Base-by-base conservation (phyloP, 352 stramenopile species). In the Pythium dissotocum region DNA sequence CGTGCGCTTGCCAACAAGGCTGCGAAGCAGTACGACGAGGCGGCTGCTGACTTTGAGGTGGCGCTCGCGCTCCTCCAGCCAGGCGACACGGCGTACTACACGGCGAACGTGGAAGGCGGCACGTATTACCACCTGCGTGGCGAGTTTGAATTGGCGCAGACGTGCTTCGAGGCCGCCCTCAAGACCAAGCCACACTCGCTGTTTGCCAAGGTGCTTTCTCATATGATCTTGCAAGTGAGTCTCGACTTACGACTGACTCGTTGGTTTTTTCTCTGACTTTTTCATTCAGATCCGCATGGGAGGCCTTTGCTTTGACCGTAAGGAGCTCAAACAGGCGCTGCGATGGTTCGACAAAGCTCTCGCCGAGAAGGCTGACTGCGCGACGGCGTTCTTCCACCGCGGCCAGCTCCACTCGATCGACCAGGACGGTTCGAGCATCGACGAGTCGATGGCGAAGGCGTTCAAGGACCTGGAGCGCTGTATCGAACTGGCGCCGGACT, bases 391-490 rank as follows among this genome's bases (percentile, higher is more conserved):
- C 61, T 94, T 94, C 71, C 86, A 94, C 74, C 84, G 86, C 56
- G 86, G 86, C 5, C 86, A 94, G 70, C 82, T 94, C 42, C 80
- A 91, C 69, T 91, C 85, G 52, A 91, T 93, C 53, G 85, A 93
- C 66, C 72, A 79, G 1, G 80, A 90, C 57, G 80, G 82, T 56
- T 76, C 66, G 13, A 81, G 75, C 51, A 81, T 80, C 16, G 79
- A 90, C 51, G 75, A 69, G 40, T 80, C 83, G 26, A 81, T 91
- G 72, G 77, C 69, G 4, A 65, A 75, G 7, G 86, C 84, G 44
- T 55, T 91, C 33, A 74, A 77, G 36, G 86, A 94, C 71, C 73
- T 94, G 32, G 82, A 91, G 67, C 81, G 79, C 48, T 91, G 82
- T 67, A 89, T 91, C 33, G 79, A 78, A 51, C 65, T 94, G 6